phyloP scores from a whole-genome alignment of 2,329 filamentous ascomycete species.

The Trichoderma pleuroti region DNA sequence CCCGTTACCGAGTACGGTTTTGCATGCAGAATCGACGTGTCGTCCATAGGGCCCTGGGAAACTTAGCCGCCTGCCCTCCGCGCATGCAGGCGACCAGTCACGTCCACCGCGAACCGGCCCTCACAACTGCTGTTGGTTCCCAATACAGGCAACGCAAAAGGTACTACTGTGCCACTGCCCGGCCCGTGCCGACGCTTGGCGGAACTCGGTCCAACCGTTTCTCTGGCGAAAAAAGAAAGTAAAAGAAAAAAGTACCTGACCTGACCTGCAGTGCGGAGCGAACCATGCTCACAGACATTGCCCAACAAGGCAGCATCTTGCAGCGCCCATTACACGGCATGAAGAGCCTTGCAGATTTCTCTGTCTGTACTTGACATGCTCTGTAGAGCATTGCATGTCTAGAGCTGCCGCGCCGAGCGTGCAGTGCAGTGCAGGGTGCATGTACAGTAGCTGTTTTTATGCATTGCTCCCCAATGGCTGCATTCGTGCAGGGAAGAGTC shows the following conservation, averaged over 20 bases:
- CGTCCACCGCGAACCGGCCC: neutral
- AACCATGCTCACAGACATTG: neutral
- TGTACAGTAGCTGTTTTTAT: neutral
- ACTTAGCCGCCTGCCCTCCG: neutral
- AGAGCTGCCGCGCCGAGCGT: neutral
- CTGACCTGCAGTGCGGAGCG: neutral
- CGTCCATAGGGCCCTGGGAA: neutral
- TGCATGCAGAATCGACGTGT: neutral
- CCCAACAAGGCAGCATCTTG: neutral
- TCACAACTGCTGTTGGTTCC: neutral
- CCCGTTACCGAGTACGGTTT: neutral
- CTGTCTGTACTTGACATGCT: neutral
- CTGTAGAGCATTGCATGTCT: neutral
- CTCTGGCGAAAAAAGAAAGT: neutral
- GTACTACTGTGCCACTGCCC: slow-evolving; percentile 3
- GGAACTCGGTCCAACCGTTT: neutral
- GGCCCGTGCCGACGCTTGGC: slow-evolving; percentile 16
- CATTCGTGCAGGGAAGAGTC: neutral
- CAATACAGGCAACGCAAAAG: neutral
- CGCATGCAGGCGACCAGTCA: neutral
- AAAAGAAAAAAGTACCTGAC: neutral
- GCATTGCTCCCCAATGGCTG: neutral
- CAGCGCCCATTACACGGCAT: neutral
- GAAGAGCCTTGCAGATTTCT: neutral
- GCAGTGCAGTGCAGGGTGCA: neutral